Evolutionary conservation across 768 basidiomycete genomes (phyloP), one percentile per base, ranked within the genome.

Genomic region (Amyloporia xantha): DNA sequence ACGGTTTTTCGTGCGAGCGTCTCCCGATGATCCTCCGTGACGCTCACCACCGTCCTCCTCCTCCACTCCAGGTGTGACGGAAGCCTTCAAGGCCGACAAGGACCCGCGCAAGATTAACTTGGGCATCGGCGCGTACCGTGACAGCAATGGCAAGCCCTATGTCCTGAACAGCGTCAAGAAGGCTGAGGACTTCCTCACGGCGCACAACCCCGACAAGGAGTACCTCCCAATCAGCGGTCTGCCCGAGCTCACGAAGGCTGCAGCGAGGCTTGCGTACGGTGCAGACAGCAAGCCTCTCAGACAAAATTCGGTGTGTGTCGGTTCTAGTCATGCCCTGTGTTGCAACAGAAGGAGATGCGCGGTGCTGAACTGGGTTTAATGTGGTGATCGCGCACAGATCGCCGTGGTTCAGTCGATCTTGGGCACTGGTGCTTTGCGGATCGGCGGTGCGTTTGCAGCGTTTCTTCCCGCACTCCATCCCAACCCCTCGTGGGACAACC

Each of bases 181-280:
- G 87, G 91, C 91, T 13, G 91, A 95, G 66, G 79, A 84, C 54
- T 65, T 81, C 50, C 63, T 97, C 42, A 71, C 74, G 39, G 68
- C 77, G 40, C 74, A 79, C 51, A 75, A 78, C 49, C 74, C 77
- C 33, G 91, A 94, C 79, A 95, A 98, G 71, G 95, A 98, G 66
- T 98, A 97, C 67, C 80, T 97, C 37, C 89, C 92, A 51, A 99
- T 99, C 65, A 91, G 88, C 48, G 96, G 96, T 60, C 81, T 91
- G 44, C 70, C 83, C 4, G 79, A 82, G 45, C 95, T 96, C 71
- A 92, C 86, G 56, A 78, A 82, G 63, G 82, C 82, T 41, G 91
- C 96, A 23, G 82, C 85, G 40, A 84, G 90, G 67, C 77, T 99
- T 43, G 95, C 92, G 38, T 96, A 96, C 63, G 94, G 95, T 39